Percentiles rank a stretch among this genome's conserved stretches.
Conservation (phyloP, 192 early-diverging fungal genomes). For the Phlyctochytrium planicorne region DNA sequence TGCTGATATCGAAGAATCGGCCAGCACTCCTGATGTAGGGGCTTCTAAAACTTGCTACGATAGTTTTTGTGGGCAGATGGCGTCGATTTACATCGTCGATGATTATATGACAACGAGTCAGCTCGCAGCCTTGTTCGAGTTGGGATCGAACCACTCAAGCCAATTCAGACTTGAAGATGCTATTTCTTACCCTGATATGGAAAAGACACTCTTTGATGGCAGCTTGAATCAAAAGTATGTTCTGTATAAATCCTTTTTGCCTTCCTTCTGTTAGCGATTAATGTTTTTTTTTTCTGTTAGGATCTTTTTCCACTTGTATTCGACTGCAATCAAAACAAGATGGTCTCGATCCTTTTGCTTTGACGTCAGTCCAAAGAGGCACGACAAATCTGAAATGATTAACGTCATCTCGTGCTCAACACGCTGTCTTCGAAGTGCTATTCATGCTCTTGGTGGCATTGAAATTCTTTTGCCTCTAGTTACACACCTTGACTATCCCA, state of each 20-base stretch:
- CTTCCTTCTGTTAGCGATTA: neutral
- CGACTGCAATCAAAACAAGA: constrained; percentile 25
- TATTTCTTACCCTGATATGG: constrained; percentile 27
- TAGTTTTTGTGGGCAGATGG: constrained; percentile 38
- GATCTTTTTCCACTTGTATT: constrained; percentile 36
- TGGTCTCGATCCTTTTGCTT: constrained; percentile 12
- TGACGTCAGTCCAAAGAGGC: constrained; percentile 24
- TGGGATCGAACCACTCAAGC: constrained; percentile 28
- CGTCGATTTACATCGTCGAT: constrained; percentile 39
- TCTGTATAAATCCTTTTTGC: neutral
- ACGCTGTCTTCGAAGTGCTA: constrained; percentile 34
- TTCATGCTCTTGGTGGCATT: constrained; percentile 47
- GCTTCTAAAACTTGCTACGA: neutral
- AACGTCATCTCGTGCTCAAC: constrained; percentile 37
- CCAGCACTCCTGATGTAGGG: neutral
- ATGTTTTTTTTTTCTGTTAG: constrained; percentile 6
- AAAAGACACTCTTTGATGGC: constrained; percentile 31
- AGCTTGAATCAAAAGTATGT: constrained; percentile 16
- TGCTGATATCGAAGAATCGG: constrained; percentile 15
- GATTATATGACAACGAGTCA: constrained; percentile 21
- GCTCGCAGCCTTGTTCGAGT: constrained; percentile 18
- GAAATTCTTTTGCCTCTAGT: constrained; percentile 41
- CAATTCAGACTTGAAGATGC: constrained; percentile 28
- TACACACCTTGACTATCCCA: constrained; percentile 36
- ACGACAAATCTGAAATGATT: constrained; percentile 16